Evolutionary conservation across 1,284 basidiomycete species (phyloP).

Genomic region (Microbotryum scabiosae): DNA sequence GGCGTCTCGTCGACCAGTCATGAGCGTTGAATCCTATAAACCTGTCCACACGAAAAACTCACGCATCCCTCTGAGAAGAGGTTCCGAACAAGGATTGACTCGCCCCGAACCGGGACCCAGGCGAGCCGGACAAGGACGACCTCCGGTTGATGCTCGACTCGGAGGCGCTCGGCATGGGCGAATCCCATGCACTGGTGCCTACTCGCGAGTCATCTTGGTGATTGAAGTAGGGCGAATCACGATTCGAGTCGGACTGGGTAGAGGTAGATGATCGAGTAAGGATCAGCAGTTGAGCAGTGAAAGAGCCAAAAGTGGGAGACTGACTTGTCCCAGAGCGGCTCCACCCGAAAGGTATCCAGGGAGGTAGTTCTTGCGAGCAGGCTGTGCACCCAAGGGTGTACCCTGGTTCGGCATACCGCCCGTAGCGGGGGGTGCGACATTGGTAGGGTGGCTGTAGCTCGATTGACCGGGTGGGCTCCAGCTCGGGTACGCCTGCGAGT

Average conservation of each 20-base stretch:
- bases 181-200: constrained; percentile 18
- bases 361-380: constrained; percentile 10
- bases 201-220: constrained; percentile 12
- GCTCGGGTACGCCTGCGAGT: neutral
- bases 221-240: neutral
- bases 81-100: constrained; percentile 18
- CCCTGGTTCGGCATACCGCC: too few species aligned
- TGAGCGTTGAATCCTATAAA: neutral
- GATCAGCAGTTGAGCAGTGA: neutral
- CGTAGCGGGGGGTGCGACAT: too few species aligned
- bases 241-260: constrained; percentile 17
- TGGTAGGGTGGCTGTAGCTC: too few species aligned
- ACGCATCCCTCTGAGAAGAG: neutral
- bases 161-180: constrained; percentile 5
- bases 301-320: neutral
- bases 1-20: neutral
- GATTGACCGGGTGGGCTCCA: neutral
- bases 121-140: constrained; percentile 19
- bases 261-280: neutral
- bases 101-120: constrained; percentile 15
- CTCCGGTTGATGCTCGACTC: neutral
- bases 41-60: neutral
- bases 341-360: constrained; percentile 27
- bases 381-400: too few species aligned
- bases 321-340: constrained; percentile 10